Base-by-base conservation (phyloP, 495 filamentous ascomycete species). In the Trypethelium eluteriae region DNA sequence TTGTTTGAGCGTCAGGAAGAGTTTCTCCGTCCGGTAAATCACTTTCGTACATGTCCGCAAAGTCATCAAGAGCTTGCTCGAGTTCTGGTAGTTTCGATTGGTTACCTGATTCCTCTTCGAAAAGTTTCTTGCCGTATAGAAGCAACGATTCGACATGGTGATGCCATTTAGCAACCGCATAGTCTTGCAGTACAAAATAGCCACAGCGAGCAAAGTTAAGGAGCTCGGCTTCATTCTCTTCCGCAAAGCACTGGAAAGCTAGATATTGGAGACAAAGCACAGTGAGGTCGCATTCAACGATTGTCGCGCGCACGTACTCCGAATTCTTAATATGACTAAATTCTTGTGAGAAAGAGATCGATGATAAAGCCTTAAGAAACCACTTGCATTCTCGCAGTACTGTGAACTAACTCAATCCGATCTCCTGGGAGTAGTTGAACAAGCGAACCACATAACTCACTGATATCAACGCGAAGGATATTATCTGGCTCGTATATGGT, bases 401-500 rank as follows among this genome's bases (percentile, higher is more conserved):
- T 68, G 65, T 83, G 81, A 61, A 82, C 75, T 10, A 83, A 70
- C 53, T 78, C 70, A 1, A 81, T 66, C 2, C 67, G 72, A 49
- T 73, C 75, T 32, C 72, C 74, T 35, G 71, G 67, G 25, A 76
- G 67, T 16, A 76, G 65, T 25, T 79, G 73, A 1, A 83, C 68
- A 16, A 83, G 69, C 11, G 79, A 78, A 32, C 81, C 81, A 67
- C 79, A 83, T 4, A 81, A 67, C 32, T 79, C 76, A 3, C 73
- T 67, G 11, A 79, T 69, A 62, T 78, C 68, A 11, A 70, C 53
- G 5, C 76, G 68, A 7, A 82, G 61, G 32, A 64, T 57, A 32
- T 53, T 39, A 10, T 65, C 61, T 47, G 68, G 50, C 25, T 57
- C 63, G 25, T 66, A 67, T 6, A 71, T 46, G 14, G 62, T 49